Evolutionary conservation across 768 basidiomycete species (phyloP), one percentile per base, ranked within the genome.

Genomic region (Pleurotus pulmonarius): DNA sequence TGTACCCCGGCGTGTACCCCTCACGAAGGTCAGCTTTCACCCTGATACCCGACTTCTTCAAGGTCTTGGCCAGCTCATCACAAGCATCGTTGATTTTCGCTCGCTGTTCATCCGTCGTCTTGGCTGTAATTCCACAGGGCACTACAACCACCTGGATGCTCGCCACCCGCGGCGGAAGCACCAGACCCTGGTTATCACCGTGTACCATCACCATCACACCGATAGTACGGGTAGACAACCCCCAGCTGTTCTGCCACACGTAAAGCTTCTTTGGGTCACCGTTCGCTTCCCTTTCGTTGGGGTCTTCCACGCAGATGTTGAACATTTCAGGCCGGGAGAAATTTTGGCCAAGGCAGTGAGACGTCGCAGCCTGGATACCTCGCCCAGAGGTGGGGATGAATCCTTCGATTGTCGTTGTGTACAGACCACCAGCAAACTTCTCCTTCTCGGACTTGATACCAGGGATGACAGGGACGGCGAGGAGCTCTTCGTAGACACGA

Each of bases 131-230:
- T 44, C 97, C 97, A 59, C 92, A 94, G 3, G 97, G 97, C 24
- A 99, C 89, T 58, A 99, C 74, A 47, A 97, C 80, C 52, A 84
- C 94, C 74, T 99, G 97, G 16, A 96, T 72, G 60, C 81, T 83
- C n/a, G 97, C 96, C 34, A 99, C 96, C 8, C 93, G 82, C 59
- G 97, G 97, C n/a, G 97, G 97, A 55, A 98, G 85, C 11, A 98
- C 95, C 62, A 99, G 73, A 13, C 97, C 97, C 67, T 97, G 92
- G 69, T 99, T 94, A 70, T 99, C 97, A 34, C 96, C 95, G 67
- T 99, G 96, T 4, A 92, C 86, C 97, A 99, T 99, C 63, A 97
- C 94, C 96, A 98, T 98, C 56, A 98, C 92, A 66, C 97, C 97
- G 64, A 99, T 93, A 24, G 91, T 83, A 56, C 97, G 81, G n/a